Evolutionary conservation across 2,329 filamentous ascomycete species (phyloP).

Genomic region (Stagonosporopsis chrysanthemi): DNA sequence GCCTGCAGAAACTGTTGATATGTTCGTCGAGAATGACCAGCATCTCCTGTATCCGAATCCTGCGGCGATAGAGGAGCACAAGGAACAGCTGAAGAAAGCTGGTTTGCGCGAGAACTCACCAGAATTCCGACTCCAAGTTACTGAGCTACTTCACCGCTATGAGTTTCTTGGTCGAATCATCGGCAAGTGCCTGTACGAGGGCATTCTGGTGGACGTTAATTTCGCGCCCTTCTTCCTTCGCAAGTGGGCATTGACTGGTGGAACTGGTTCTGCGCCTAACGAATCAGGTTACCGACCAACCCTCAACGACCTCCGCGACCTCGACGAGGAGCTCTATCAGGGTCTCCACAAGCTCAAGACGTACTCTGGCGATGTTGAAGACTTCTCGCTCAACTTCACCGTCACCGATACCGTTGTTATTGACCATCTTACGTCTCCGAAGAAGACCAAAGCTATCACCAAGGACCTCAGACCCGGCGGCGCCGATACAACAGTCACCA

Average conservation of each 20-base stretch:
- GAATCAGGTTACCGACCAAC: conserved; percentile 84
- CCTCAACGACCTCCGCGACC: conserved; percentile 89
- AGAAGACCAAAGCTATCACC: conserved; percentile 68
- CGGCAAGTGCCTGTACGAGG: conserved; percentile 97
- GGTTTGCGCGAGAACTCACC: conserved; percentile 62
- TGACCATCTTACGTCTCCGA: conserved; percentile 40
- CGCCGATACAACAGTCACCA: conserved; percentile 80
- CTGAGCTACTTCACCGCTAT: conserved; percentile 73
- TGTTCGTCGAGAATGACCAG: conserved; percentile 85
- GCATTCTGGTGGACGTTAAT: conserved; percentile 88
- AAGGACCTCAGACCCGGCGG: conserved; percentile 80
- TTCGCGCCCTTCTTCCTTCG: conserved; percentile 96
- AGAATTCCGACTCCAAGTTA: conserved; percentile 65
- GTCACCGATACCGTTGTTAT: conserved; percentile 72
- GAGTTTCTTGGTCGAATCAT: conserved; percentile 93
- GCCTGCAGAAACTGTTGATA: conserved; percentile 59
- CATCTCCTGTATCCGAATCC: conserved; percentile 92
- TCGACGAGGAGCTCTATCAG: conserved; percentile 90
- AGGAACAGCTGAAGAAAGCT: conserved; percentile 62
- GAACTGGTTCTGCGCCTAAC: conserved; percentile 66
- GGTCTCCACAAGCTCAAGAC: conserved; percentile 85
- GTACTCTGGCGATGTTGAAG: conserved; percentile 79
- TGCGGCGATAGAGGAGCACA: conserved; percentile 72
- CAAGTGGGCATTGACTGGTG: conserved; percentile 86
- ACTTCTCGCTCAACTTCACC: conserved; percentile 87